Conservation (phyloP, 2,329 filamentous ascomycete genomes). For the Botrytis paeoniae region DNA sequence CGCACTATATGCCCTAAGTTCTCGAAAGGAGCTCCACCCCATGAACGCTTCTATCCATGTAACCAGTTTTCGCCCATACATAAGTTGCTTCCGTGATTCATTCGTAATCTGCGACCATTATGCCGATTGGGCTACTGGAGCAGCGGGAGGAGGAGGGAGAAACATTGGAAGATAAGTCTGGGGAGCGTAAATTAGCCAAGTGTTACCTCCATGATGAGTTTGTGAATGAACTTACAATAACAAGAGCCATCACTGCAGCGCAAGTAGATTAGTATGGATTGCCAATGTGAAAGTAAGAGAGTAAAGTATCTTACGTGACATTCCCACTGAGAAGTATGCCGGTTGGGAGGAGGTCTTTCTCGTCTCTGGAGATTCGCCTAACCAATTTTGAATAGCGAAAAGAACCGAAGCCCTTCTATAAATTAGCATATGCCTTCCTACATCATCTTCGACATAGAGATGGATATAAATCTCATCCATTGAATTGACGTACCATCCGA, state of each 20-base stretch:
- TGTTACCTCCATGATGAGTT: neutral
- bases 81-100: neutral
- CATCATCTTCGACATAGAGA: neutral
- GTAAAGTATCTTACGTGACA: conserved; percentile 57
- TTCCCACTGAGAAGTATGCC: conserved; percentile 70
- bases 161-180: conserved; percentile 64
- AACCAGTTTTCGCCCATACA: neutral
- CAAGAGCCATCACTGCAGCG: conserved; percentile 35
- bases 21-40: neutral
- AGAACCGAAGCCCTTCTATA: conserved; percentile 65
- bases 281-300: neutral
- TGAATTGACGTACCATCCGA: conserved; percentile 54
- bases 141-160: conserved; percentile 52
- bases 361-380: conserved; percentile 68
- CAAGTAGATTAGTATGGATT: conserved; percentile 1
- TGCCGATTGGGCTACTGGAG: conserved; percentile 45
- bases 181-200: neutral
- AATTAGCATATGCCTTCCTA: conserved; percentile 19
- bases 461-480: neutral
- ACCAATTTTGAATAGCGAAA: conserved; percentile 72
- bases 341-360: conserved; percentile 66
- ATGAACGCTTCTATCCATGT: neutral
- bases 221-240: conserved; percentile 42
- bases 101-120: conserved; percentile 3
- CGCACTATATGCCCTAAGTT: neutral